Base-by-base conservation (phyloP, 768 basidiomycete genomes). In the Russula ochroleuca region DNA sequence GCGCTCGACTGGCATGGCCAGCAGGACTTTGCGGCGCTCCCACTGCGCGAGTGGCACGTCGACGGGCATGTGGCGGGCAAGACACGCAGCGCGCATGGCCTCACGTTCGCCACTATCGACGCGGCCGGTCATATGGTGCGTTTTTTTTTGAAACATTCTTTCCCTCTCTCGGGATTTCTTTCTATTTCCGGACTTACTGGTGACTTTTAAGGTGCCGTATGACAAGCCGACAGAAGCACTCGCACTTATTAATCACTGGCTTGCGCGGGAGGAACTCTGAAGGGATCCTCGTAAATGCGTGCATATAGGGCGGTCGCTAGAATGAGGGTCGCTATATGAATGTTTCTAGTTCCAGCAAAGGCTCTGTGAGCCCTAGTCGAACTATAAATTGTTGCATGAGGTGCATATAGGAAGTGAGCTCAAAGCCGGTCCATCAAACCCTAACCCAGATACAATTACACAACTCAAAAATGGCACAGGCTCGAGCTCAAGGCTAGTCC, bases 81-180 rank as follows among this genome's bases (percentile, higher is more conserved):
- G 67, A 83, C 81, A 40, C 81, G 84, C 68, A 78, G 75, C 52
- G 78, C 78, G 28, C 79, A 78, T 6, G 81, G 81, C 10, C 73
- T 92, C 58, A 87, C 85, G 13, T 88, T 84, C 71, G 81, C 79
- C 7, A 86, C 82, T 0, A 75, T 88, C 49, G 73, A 79, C 45
- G 85, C 79, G 11, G 88, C 87, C 19, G 89, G 89, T n/a, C 89
- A 91, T 75, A 87, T 87, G 86, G 86, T 86, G 45, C 48, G 67
- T 38, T 38, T 23, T 33, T 45, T 10, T n/a, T n/a, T n/a, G n/a
- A n/a, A 28, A 28, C 2, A 5, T 45, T 45, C 41, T 43, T 9
- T n/a, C 43, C 9, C 19, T 23, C 23, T 23, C 17, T 35, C 7
- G 33, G 14, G 9, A 15, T 41, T 31, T 38, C 23, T 33, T 28